Evolutionary conservation across 179 eudicot species (phyloP).

Genomic region (Spinacia oleracea): DNA sequence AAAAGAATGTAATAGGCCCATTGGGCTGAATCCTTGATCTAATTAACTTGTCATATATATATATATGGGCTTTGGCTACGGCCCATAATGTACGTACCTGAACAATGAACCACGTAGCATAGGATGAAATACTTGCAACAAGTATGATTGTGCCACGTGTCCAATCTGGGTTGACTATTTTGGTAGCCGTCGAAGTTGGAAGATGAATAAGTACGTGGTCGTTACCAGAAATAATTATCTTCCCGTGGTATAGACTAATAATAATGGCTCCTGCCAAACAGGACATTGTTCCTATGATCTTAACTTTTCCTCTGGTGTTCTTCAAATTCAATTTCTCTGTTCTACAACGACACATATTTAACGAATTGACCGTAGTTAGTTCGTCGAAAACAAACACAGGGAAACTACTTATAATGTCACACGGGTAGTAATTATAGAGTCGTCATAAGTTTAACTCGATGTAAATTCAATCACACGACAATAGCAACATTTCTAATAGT

Average conservation of each 20-base stretch:
- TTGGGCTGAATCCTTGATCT: not conserved
- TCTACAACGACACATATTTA: constrained; percentile 26
- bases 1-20: not conserved
- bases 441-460: not conserved
- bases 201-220: not conserved
- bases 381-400: not conserved
- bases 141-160: constrained; percentile 47
- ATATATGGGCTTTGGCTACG: too few species aligned
- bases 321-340: constrained; percentile 38
- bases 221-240: constrained; percentile 6
- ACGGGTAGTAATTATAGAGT: not conserved
- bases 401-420: not conserved
- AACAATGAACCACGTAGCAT: constrained; percentile 48
- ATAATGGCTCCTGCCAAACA: constrained; percentile 49
- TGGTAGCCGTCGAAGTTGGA: not conserved
- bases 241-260: constrained; percentile 49
- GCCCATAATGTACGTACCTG: constrained; percentile 37
- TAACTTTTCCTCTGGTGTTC: constrained; percentile 42
- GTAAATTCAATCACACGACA: too few species aligned
- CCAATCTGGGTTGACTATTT: constrained; percentile 21
- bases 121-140: constrained; percentile 31
- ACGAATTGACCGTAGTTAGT: not conserved
- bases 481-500: too few species aligned
- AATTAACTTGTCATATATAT: too few species aligned
- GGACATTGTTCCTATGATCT: constrained; percentile 38